Evolutionary conservation across 2,329 filamentous ascomycete species (phyloP), one percentile per base, ranked within the genome.

Genomic region (Dothideomycetes sp.): DNA sequence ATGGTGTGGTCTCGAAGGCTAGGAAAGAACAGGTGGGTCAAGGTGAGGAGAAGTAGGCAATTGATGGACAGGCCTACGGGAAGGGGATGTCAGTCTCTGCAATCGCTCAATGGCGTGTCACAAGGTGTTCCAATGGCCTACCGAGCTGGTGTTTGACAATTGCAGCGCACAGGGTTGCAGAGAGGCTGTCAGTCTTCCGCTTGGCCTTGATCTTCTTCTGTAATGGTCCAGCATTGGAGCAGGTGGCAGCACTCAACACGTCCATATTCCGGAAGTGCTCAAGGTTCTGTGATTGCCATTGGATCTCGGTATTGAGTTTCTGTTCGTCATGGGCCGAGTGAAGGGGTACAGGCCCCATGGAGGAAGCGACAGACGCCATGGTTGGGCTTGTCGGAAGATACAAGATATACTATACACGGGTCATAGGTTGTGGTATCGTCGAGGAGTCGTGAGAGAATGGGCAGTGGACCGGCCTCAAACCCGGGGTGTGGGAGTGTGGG

Each of bases 1-100:
- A 73, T 72, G n/a, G 87, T 94, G 54, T 83, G 78, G 38, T 73
- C 68, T 48, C 85, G 77, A 36, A 87, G 77, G 52, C 80, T 81
- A 37, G 89, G 87, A 57, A 94, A 86, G 55, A 81, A 79, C 52
- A 79, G 66, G 65, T 95, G 86, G 41, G 84, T 78, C 48, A 94
- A 77, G 58, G 82, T 77, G 48, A 95, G 77, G 48, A 93, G 78
- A 42, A 85, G 77, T 47, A 95, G 69, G 43, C 91, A 78, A 59
- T 93, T 94, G 60, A 91, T 72, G 10, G 86, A 85, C 49, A 95
- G 76, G 45, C 85, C 87, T 87, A 52, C 30, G 15, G 18, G 24
- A 8, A 16, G 5, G 15, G 7, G 5, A n/a, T 8, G 30, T n/a
- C 15, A 30, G 7, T 18, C 9, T 48, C 29, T 40, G 40, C 19